phyloP scores from a whole-genome alignment of 345 rosid genomes.

The Boechera divaricarpa region DNA sequence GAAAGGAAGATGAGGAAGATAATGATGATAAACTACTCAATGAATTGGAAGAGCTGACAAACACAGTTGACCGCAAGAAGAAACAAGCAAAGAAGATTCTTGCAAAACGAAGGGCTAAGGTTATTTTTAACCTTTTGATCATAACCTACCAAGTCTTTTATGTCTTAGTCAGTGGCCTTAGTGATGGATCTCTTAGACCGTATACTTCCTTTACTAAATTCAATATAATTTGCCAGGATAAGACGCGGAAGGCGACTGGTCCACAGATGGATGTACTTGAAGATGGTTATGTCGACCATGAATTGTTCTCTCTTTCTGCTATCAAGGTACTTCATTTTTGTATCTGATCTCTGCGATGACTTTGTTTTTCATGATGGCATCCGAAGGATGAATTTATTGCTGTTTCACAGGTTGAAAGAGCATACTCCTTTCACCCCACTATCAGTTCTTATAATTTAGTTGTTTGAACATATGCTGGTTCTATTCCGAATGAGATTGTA shows the following conservation, averaged over 20 bases:
- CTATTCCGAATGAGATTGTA: background rate
- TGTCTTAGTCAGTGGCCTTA: background rate
- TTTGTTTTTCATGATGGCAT: background rate
- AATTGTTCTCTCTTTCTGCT: slow-evolving; percentile 85
- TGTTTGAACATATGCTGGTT: slow-evolving; percentile 14
- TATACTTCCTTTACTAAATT: background rate
- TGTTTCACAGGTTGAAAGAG: background rate
- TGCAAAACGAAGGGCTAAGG: slow-evolving; percentile 87
- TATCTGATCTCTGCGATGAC: background rate
- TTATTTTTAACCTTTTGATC: slow-evolving; percentile 32
- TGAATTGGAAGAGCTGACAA: slow-evolving; percentile 90
- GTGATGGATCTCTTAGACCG: background rate
- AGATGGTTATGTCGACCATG: slow-evolving; percentile 81
- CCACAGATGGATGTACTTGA: slow-evolving; percentile 78
- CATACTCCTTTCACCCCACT: background rate
- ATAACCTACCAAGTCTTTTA: background rate
- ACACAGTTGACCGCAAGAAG: slow-evolving; percentile 79
- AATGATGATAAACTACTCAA: slow-evolving; percentile 85
- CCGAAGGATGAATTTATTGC: background rate
- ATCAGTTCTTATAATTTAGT: background rate
- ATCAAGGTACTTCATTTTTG: slow-evolving; percentile 67
- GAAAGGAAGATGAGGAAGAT: slow-evolving; percentile 58
- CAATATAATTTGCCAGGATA: slow-evolving; percentile 61
- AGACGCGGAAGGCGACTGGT: slow-evolving; percentile 77
- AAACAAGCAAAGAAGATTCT: slow-evolving; percentile 73